Evolutionary conservation across 805 yeast genomes (phyloP).

Genomic region (Sugiyamaella smithiae): DNA sequence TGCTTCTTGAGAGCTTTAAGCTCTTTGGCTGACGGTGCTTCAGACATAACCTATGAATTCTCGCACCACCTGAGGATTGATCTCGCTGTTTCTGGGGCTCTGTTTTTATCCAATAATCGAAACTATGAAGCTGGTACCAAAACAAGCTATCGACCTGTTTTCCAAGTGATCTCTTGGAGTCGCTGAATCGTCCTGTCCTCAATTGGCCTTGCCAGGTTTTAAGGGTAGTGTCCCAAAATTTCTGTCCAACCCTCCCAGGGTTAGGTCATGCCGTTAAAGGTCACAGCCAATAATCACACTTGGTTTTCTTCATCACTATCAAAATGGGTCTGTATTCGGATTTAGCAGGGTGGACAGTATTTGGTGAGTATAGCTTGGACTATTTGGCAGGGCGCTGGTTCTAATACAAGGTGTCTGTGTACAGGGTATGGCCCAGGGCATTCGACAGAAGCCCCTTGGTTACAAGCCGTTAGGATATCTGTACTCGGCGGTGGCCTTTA

Average conservation of each 20-base stretch:
- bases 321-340: constrained; percentile 19
- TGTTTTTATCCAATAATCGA: no score
- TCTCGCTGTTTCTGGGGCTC: no score
- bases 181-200: no score
- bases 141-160: no score
- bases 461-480: constrained; percentile 35
- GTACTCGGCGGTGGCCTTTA: constrained; percentile 32
- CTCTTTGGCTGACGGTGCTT: constrained; percentile 47
- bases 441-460: constrained; percentile 35
- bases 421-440: constrained; percentile 34
- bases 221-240: no score
- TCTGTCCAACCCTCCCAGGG: no score
- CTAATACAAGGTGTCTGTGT: constrained; percentile 22
- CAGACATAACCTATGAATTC: background rate
- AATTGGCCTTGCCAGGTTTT: no score
- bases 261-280: no score
- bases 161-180: no score
- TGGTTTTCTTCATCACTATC: background rate
- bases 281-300: background rate
- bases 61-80: no score
- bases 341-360: constrained; percentile 20
- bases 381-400: background rate
- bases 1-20: constrained; percentile 81
- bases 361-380: constrained; percentile 12
- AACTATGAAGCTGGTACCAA: no score